Conservation (phyloP, 495 filamentous ascomycete genomes). For the Aspergillus baeticus region DNA sequence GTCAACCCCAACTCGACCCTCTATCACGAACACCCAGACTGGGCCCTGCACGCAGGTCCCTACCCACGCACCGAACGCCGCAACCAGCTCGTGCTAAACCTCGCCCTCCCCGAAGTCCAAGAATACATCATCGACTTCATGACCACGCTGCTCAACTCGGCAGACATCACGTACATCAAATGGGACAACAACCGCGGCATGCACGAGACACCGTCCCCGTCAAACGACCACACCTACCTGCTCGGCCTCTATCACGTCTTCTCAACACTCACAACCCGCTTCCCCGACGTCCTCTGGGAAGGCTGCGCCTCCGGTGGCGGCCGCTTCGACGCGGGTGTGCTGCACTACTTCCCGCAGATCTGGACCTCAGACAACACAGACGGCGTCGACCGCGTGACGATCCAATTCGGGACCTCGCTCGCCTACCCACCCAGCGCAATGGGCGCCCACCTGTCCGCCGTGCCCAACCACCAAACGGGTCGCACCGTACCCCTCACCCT, state of each 20-base stretch:
- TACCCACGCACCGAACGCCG: conserved; percentile 51
- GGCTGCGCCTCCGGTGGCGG: conserved; percentile 57
- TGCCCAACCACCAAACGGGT: conserved; percentile 51
- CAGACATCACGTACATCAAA: conserved; percentile 53
- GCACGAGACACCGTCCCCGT: conserved; percentile 48
- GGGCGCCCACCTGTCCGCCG: conserved; percentile 54
- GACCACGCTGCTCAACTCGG: conserved; percentile 44
- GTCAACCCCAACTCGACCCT: conserved; percentile 54
- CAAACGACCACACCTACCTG: conserved; percentile 51
- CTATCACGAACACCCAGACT: conserved; percentile 53
- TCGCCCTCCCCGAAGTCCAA: conserved; percentile 52
- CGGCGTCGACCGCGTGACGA: conserved; percentile 49
- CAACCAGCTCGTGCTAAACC: conserved; percentile 53
- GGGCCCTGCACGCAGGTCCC: conserved; percentile 49
- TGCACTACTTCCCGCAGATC: conserved; percentile 57
- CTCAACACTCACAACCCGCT: conserved; percentile 47
- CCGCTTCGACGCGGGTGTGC: conserved; percentile 52
- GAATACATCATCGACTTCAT: conserved; percentile 52
- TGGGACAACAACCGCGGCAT: conserved; percentile 60
- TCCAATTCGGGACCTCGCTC: conserved; percentile 54
- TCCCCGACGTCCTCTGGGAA: conserved; percentile 56
- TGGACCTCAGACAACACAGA: conserved; percentile 60
- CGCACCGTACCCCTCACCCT: conserved; percentile 48
- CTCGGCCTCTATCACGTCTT: conserved; percentile 55
- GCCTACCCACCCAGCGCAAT: conserved; percentile 55